Base-by-base conservation (phyloP, 352 stramenopile species). In the Aphanomyces astaci region DNA sequence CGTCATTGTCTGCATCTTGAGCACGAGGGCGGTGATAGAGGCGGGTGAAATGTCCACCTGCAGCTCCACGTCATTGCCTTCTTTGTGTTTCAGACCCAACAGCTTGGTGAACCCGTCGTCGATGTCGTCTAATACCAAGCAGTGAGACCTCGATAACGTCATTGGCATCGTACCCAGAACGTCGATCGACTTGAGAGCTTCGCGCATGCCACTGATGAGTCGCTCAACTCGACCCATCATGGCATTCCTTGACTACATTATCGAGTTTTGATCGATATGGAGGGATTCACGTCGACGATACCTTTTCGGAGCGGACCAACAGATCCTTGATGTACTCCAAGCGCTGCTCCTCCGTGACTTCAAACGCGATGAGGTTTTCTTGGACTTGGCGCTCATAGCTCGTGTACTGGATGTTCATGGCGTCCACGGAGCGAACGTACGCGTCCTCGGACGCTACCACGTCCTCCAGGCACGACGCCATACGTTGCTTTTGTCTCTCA, bases 271-370 rank as follows among this genome's bases (percentile, higher is more conserved):
- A 39, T 59, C 11, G 33, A n/a, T n/a, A n/a, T n/a, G n/a, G n/a
- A n/a, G n/a, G n/a, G 15, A 33, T 36, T 11, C 51, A 59, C 19
- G 17, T 24, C 1, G 32, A 39, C 22, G 1, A 17, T 32, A 59
- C 51, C 31, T 84, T 86, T 71, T 90, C 76, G 62, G 82, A 78
- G 2, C 83, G 81, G n/a, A 89, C 32, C 5, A 94, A 63, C 27
- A 94, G 55, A 70, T 92, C 82, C 52, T 87, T 87, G 19, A 94
- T 69, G 48, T 90, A 94, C 43, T 90, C 85, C 1, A 94, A 74
- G 2, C 85, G 80, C 56, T 92, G 85, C 53, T 94, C 85, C 72
- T 94, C 85, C 30, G 85, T 94, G 5, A 94, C 73, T 63, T 94
- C 83, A 64, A 94, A 90, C 2, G 82, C 85, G 24, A 82, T 73